Base-by-base conservation (phyloP, 305 asterid genomes). In the Fraxinus albicans region DNA sequence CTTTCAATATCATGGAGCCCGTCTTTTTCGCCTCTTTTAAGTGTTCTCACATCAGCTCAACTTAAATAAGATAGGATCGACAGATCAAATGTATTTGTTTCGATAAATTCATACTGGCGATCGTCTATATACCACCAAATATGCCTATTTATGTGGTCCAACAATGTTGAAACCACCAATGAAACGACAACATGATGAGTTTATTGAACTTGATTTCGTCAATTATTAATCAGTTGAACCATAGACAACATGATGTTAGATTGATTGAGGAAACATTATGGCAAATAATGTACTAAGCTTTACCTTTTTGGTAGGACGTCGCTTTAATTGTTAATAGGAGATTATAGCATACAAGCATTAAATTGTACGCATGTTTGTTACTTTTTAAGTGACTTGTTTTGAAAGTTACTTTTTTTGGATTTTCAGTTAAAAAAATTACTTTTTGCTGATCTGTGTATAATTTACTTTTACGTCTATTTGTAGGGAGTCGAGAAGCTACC, bases 401-500 rank as follows among this genome's bases (percentile, higher is more conserved):
- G 17, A 15, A 70, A 15, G 3, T 6, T 29, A 29, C 42, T 12
- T 67, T 29, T 69, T 29, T 69, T 2, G 34, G 29, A 67, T 19
- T 10, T 10, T 67, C 6, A 27, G 17, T n/a, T 5, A 5, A 6
- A 58, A 19, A n/a, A 58, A n/a, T 19, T 21, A 21, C 10, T 58
- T n/a, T 21, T 58, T 58, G 69, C 27, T 19, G 27, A 7, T 3
- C 60, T 50, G 2, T 15, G 60, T 50, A 17, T 50, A 50, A 53
- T 53, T 53, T 15, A 27, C 35, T 31, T 70, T 70, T 70, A 15
- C 19, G 9, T 29, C 21, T 15, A 19, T 5, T 70, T 81, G 81
- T 88, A 87, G 90, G 76, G 85, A 63, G 85, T 70, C 77, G 78
- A 4, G 33, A 23, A 84, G 73, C 70, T 13, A 15, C 21, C 76